Evolutionary conservation across 768 basidiomycete species (phyloP).

Genomic region (Cystofilobasidium bisporidii): DNA sequence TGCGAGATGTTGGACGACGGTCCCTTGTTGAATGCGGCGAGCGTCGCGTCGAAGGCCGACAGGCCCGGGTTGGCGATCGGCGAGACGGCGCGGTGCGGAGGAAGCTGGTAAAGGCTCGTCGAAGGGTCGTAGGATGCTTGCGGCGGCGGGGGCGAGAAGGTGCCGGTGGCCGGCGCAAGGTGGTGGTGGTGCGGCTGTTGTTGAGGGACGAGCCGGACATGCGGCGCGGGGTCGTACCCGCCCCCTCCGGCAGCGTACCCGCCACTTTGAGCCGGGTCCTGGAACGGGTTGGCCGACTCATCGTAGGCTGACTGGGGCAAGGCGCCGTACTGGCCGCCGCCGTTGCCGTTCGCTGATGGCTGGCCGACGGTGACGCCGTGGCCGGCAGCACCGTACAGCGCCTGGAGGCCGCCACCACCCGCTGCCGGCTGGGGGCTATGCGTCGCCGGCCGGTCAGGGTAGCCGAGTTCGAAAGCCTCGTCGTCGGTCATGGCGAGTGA

Average conservation of each 20-base stretch:
- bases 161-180: background rate
- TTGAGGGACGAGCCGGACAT: background rate
- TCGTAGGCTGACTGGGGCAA: conserved; percentile 21
- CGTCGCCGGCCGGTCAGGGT: conserved; percentile 2
- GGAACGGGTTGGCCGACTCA: conserved; percentile 4
- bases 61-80: background rate
- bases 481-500: background rate
- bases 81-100: background rate
- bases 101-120: background rate
- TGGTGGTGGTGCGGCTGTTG: conserved; percentile 1
- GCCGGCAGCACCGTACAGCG: conserved; percentile 4
- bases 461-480: conserved; percentile 23
- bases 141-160: conserved; percentile 8
- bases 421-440: background rate
- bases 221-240: background rate
- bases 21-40: conserved; percentile 6
- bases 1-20: background rate
- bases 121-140: background rate
- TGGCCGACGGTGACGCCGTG: conserved; percentile 2
- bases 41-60: conserved; percentile 16
- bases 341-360: background rate
- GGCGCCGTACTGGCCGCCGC: conserved; percentile 16
- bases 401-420: background rate
- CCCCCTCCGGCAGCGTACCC: background rate
- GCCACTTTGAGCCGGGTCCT: background rate